Evolutionary conservation across 2,329 filamentous ascomycete genomes (phyloP), one percentile per base, ranked within the genome.

Genomic region (Colletotrichum euphorbiae): DNA sequence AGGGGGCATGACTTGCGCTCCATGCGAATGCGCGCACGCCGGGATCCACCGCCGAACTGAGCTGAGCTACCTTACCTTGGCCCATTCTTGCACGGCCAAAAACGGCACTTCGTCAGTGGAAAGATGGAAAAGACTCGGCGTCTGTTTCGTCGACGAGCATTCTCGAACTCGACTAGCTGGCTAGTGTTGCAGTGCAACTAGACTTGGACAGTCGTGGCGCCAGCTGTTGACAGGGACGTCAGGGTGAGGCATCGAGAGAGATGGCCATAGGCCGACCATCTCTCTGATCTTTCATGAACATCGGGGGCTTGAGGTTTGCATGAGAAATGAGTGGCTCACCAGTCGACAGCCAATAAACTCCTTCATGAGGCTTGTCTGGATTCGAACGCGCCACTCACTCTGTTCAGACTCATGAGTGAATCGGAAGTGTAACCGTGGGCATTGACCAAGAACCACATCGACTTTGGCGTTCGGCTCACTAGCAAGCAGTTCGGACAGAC

Each of bases 1-100:
- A 73, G 70, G 70, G 70, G 70, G 72, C 71, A 74, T 75, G 74
- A 75, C 75, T 71, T 74, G 68, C 64, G 51, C 68, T 62, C 54
- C 70, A 75, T 74, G 73, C 73, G 62, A 38, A 51, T 36, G 36
- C 12, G 36, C 12, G 42, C n/a, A 50, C 55, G 28, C 48, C 57
- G 63, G 48, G 62, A 45, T 62, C 38, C 36, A 42, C 56, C 43
- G 24, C 17, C 36, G 28, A 52, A 54, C 54, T 19, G 42, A 43
- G 38, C 33, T 46, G 3, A n/a, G n/a, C n/a, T n/a, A n/a, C n/a
- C n/a, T n/a, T n/a, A n/a, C n/a, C n/a, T n/a, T n/a, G n/a, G n/a
- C 28, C 28, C 12, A 51, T 1, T 51, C 31, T 24, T 51, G 28
- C 21, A 8, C 36, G 31, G 24, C 24, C n/a, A 2, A 62, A 2